Base-by-base conservation (phyloP, 1,139 yeast genomes). In the Sugiyamaella neomexicana region DNA sequence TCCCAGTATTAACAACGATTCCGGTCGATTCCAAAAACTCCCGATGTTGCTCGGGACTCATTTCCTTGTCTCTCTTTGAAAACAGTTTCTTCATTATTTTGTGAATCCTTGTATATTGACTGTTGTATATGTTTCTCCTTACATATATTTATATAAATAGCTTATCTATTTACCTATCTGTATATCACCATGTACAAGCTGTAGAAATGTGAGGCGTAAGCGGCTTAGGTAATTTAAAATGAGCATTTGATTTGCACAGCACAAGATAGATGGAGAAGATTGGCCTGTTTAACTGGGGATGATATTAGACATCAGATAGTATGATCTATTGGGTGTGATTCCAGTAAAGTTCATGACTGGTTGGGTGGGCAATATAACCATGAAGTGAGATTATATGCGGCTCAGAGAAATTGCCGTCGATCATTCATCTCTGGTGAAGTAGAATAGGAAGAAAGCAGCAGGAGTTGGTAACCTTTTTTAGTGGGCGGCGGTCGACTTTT, bases 1-100 rank as follows among this genome's bases (percentile, higher is more conserved):
- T 58, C 32, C 63, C 59, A 23, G 52, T 50, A 17, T 57, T 61
- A 16, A 58, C 57, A 5, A 65, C 62, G n/a, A 71, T 62, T 13
- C 71, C 70, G 23, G 62, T 57, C 42, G 57, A 58, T 51, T 63
- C 65, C 48, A 72, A 61, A 17, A 53, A 57, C 54, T 69, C 68
- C 44, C 63, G 59, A 54, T 63, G 63, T 60, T 72, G 70, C 56
- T 69, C 73, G n/a, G 65, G 65, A 34, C 69, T 62, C 55, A 64
- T 62, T 61, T 72, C 75, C 61, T 71, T 71, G 17, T 65, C 62
- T 58, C 62, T 67, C 54, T 67, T 71, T 56, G 60, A 62, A 58
- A 71, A 69, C 54, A 67, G 56, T 53, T 68, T 69, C 58, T 71
- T 70, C 67, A 70, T 69, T 39, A 5, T 20, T 3, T 20, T 5